A percentile compares a stretch with the other conserved stretches of the same genome.
Evolutionary conservation across 768 basidiomycete genomes (phyloP).

Genomic region (Gelatoporia subvermispora): DNA sequence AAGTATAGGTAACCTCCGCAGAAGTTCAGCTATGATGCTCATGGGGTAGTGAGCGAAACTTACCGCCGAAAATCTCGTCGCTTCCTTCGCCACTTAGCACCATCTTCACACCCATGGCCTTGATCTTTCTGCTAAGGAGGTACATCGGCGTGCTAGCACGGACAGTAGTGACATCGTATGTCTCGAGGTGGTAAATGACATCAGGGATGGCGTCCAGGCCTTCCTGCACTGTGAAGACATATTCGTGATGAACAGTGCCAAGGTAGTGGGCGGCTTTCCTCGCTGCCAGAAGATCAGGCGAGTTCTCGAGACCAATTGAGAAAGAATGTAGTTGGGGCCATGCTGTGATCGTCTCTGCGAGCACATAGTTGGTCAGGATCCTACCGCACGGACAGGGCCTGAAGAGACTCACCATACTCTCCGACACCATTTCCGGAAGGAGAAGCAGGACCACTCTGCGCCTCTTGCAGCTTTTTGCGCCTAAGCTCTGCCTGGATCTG

Average conservation of each 20-base stretch:
- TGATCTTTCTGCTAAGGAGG: constrained; percentile 95
- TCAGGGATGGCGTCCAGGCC: constrained; percentile 96
- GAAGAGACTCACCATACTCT: constrained; percentile 46
- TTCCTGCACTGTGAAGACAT: constrained; percentile 96
- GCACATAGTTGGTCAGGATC: constrained; percentile 2
- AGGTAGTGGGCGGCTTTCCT: constrained; percentile 89
- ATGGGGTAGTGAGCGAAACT: constrained; percentile 5
- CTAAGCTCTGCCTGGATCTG: constrained; percentile 72
- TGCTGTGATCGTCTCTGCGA: constrained; percentile 63
- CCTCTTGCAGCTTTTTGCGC: constrained; percentile 51
- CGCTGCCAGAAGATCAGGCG: constrained; percentile 92
- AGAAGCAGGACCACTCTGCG: constrained; percentile 53
- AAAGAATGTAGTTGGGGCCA: constrained; percentile 99
- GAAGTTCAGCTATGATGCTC: background rate
- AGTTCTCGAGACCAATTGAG: constrained; percentile 91
- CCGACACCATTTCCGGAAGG: constrained; percentile 31
- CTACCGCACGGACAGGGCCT: background rate
- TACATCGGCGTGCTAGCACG: constrained; percentile 99
- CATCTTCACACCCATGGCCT: constrained; percentile 99
- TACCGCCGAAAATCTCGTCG: constrained; percentile 96
- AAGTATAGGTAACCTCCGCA: constrained; percentile 88
- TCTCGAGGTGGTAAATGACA: constrained; percentile 97
- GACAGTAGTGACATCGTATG: constrained; percentile 97
- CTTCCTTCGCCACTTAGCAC: constrained; percentile 96
- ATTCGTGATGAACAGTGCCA: constrained; percentile 95